Base-by-base conservation (phyloP, 2,329 filamentous ascomycete species). In the Cladosporium sp. region DNA sequence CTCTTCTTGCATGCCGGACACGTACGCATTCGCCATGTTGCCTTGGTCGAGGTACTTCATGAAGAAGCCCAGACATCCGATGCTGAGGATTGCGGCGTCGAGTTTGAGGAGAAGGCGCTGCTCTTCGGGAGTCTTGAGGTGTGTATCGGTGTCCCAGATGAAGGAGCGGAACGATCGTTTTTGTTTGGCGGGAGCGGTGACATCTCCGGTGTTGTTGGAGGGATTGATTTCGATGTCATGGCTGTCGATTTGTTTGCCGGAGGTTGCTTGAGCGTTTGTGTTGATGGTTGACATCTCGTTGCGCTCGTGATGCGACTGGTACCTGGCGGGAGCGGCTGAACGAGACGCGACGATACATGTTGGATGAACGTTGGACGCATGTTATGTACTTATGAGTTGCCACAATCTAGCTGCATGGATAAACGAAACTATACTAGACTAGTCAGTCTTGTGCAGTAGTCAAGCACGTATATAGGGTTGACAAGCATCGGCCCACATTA, bases 131-230 rank as follows among this genome's bases (percentile, higher is more conserved):
- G 80, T 77, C 68, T 84, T 85, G 69, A 80, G 77, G 68, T 84
- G 84, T 68, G 85, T 83, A 26, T 83, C 77, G 1, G 79, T 82
- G 72, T 85, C 83, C 83, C 82, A 85, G 53, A 85, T 74, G 65
- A 83, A 84, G 67, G 78, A 80, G 54, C 79, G 76, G 82, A 82
- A 84, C 75, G 72, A 82, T 8, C 74, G 63, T 54, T 67, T 67
- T 11, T 69, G 67, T 54, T 68, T 64, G n/a, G 64, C 58, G 30
- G 53, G 32, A 10, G 28, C 2, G 2, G 10, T 23, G 8, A 18
- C 32, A 21, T 34, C 53, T 36, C 18, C 18, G 8, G 18, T 26
- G 6, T 30, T 3, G 16, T n/a, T 36, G 8, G 28, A 36, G 18
- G 11, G 53, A 23, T 36, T 34, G 53, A 34, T n/a, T 10, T 57